phyloP scores from a whole-genome alignment of 306 rosid genomes.

The Lupinus albus region DNA sequence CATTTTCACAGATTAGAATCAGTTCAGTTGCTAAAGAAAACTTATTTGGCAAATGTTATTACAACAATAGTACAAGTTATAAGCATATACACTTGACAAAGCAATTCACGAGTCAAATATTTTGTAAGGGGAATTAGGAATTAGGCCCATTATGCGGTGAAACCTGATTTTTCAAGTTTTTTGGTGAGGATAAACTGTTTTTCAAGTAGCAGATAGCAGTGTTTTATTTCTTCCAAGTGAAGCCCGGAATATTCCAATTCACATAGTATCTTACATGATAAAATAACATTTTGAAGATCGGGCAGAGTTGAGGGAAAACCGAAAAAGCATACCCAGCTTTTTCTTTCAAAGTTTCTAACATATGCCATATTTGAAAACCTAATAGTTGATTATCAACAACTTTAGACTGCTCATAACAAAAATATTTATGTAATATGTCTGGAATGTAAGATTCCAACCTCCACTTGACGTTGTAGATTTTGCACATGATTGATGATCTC shows the following conservation, averaged over 20 bases:
- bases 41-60: slow-evolving; percentile 16
- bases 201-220: slow-evolving; percentile 15
- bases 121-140: slow-evolving; percentile 2
- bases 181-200: neutral
- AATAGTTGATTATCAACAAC: slow-evolving; percentile 27
- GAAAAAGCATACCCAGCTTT: slow-evolving; percentile 26
- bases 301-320: slow-evolving; percentile 4
- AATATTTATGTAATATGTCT: slow-evolving; percentile 22
- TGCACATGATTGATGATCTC: slow-evolving; percentile 95
- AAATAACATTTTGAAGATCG: slow-evolving; percentile 16
- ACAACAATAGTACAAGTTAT: slow-evolving; percentile 9
- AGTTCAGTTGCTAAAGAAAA: slow-evolving; percentile 4
- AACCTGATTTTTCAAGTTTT: neutral
- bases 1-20: neutral
- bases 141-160: neutral
- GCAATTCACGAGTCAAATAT: slow-evolving; percentile 3
- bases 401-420: slow-evolving; percentile 38
- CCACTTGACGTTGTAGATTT: slow-evolving; percentile 89
- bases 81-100: slow-evolving; percentile 5
- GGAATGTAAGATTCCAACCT: slow-evolving; percentile 63
- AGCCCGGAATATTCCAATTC: slow-evolving; percentile 16
- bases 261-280: slow-evolving; percentile 14
- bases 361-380: slow-evolving; percentile 6
- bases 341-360: slow-evolving; percentile 29
- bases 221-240: slow-evolving; percentile 22